phyloP scores from a whole-genome alignment of 75 land plant genomes.

The Cryptomeria japonica region DNA sequence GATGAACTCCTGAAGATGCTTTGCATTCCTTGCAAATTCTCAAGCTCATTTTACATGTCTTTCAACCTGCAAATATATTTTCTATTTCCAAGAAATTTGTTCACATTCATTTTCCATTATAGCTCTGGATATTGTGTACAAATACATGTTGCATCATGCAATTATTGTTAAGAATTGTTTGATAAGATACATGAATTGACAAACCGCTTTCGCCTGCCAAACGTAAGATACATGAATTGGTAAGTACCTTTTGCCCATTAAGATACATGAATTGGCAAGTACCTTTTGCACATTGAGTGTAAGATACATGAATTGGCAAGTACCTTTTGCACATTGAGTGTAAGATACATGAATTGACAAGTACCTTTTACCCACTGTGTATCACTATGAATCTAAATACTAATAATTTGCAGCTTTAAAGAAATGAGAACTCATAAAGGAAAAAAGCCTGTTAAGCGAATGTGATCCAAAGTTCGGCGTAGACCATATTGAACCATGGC shows the following conservation, averaged over 20 bases:
- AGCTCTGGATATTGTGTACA: background rate
- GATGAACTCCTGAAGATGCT: background rate
- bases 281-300: background rate
- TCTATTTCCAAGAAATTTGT: background rate
- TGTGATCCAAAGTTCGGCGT: constrained; percentile 65
- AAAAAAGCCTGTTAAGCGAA: constrained; percentile 69
- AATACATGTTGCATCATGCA: background rate
- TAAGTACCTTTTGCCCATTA: background rate
- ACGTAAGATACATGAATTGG: background rate
- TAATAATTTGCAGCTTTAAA: background rate
- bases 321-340: no score
- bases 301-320: background rate
- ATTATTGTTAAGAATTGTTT: background rate
- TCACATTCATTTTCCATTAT: background rate
- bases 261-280: background rate
- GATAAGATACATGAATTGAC: constrained; percentile 10
- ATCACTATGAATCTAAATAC: background rate
- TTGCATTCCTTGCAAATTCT: background rate
- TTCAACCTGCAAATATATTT: background rate
- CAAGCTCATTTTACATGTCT: background rate
- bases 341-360: background rate
- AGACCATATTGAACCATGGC: constrained; percentile 75
- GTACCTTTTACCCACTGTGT: background rate
- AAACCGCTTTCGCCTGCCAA: background rate
- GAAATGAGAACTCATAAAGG: constrained; percentile 31